phyloP scores from a whole-genome alignment of 805 yeast species.

The Suhomyces tanzawaensis region DNA sequence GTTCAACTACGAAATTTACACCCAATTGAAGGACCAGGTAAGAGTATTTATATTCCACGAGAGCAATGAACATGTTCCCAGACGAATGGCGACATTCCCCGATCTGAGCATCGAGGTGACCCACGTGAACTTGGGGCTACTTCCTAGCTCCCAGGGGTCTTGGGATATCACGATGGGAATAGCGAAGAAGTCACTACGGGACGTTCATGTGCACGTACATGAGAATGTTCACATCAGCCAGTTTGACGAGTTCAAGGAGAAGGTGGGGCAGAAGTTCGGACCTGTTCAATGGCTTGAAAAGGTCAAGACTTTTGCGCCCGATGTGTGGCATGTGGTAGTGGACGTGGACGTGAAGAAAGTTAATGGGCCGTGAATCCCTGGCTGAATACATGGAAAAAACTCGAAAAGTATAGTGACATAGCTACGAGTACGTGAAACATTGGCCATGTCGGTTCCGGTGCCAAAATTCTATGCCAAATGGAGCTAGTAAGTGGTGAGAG shows the following conservation, averaged over 20 bases:
- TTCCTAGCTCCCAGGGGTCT: slow-evolving; percentile 67
- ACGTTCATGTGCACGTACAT: slow-evolving; percentile 58
- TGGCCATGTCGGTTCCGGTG: background rate
- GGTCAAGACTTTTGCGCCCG: slow-evolving; percentile 87
- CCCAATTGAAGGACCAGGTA: slow-evolving; percentile 16
- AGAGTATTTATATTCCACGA: slow-evolving; percentile 58
- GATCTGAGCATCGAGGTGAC: slow-evolving; percentile 25
- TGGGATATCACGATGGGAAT: slow-evolving; percentile 51
- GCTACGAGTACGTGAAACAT: too few species aligned
- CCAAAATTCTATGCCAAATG: too few species aligned
- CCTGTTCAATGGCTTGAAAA: slow-evolving; percentile 48
- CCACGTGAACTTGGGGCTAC: slow-evolving; percentile 74
- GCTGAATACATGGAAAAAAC: too few species aligned
- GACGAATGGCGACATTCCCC: slow-evolving; percentile 32
- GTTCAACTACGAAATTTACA: slow-evolving; percentile 24
- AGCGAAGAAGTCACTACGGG: slow-evolving; percentile 8
- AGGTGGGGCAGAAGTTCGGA: slow-evolving; percentile 11
- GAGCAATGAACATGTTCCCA: slow-evolving; percentile 51
- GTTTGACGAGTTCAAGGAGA: slow-evolving; percentile 30
- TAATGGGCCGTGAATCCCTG: too few species aligned
- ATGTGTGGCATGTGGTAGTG: slow-evolving; percentile 70
- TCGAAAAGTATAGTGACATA: too few species aligned
- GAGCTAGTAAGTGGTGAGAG: background rate
- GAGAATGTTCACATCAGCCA: slow-evolving; percentile 60
- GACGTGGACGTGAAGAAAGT: slow-evolving; percentile 17